Evolutionary conservation across 2,329 filamentous ascomycete genomes (phyloP).

Genomic region (Xylaria sp.): DNA sequence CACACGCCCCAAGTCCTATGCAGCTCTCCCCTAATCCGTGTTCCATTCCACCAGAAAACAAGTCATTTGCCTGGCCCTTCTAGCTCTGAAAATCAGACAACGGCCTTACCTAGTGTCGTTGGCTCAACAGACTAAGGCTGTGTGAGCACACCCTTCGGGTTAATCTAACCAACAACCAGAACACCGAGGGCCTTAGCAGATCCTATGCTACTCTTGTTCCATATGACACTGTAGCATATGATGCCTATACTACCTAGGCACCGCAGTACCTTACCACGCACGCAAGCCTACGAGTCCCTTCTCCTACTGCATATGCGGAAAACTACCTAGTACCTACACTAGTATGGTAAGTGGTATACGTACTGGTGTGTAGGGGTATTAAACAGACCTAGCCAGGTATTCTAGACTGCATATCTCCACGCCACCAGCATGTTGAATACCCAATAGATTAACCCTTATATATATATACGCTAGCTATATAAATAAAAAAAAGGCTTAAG

Average conservation of each 20-base stretch:
- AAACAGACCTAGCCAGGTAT: too few relatives aligned
- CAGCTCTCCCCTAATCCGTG: slow-evolving; percentile 41
- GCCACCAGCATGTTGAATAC: too few relatives aligned
- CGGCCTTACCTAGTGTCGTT: slow-evolving; percentile 1
- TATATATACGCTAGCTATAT: too few relatives aligned
- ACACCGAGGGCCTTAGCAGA: slow-evolving; percentile 10
- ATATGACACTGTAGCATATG: slow-evolving; percentile 1
- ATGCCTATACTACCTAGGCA: neutral
- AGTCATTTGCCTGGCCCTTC: slow-evolving; percentile 30
- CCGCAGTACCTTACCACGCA: slow-evolving; percentile 2
- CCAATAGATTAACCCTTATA: too few relatives aligned
- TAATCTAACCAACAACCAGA: slow-evolving; percentile 8
- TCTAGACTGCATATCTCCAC: too few relatives aligned
- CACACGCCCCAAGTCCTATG: slow-evolving; percentile 41
- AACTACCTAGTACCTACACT: too few relatives aligned
- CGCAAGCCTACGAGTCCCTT: neutral
- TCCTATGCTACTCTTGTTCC: slow-evolving; percentile 8
- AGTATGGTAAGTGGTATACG: neutral
- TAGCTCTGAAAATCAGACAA: slow-evolving; percentile 16
- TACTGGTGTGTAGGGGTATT: too few relatives aligned
- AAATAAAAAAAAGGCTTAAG: too few relatives aligned
- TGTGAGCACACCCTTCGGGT: slow-evolving; percentile 20
- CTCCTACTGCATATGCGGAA: neutral
- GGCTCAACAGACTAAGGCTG: neutral
- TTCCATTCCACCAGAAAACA: slow-evolving; percentile 22